Evolutionary conservation across 2,329 filamentous ascomycete genomes (phyloP), one percentile per base, ranked within the genome.

Genomic region (Penicillium brevicompactum): DNA sequence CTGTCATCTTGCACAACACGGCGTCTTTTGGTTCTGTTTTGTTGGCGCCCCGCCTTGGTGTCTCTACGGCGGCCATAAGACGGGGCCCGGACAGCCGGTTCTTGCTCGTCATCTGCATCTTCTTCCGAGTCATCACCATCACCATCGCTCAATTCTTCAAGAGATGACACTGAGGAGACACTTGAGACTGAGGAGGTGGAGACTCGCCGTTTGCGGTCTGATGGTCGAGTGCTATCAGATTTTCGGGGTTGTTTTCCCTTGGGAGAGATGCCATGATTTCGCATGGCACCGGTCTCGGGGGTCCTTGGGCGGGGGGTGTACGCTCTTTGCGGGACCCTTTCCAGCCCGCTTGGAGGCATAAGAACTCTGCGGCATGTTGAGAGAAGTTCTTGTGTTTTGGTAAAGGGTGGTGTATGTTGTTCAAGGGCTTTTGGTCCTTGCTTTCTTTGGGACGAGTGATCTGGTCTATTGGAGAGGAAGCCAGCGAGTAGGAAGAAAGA

Each of bases 61-160:
- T 65, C 63, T 47, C 58, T 65, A 52, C 68, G 68, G 53, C 65
- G 67, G 59, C 68, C 71, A 70, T 74, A 76, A 72, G 76, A 76
- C 74, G 74, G 73, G 72, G 71, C 69, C 54, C 69, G 67, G 46
- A 70, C 60, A 71, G 72, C 57, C 75, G 73, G 67, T 51, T 77
- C 76, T 51, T 77, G 70, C 59, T 78, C 74, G 53, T 79, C 76
- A 46, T 77, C 76, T 13, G 73, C 73, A 60, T 72, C 70, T 43
- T 73, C 73, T 48, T 75, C 75, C 8, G 71, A 71, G 22, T 70
- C 70, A 46, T 73, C 70, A 22, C 61, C 70, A 46, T 73, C 70
- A 22, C 61, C 67, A n/a, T 74, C 71, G 43, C 71, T 73, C 30
- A 72, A 49, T 6, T 72, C 72, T 18, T 66, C 67, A 3, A 74